A percentile compares a stretch with the other conserved stretches of the same genome.
These are phyloP conservation scores for Starmerella sp. DNA, from an alignment of 805 yeast species.

Conservation along the genomic window DNA sequence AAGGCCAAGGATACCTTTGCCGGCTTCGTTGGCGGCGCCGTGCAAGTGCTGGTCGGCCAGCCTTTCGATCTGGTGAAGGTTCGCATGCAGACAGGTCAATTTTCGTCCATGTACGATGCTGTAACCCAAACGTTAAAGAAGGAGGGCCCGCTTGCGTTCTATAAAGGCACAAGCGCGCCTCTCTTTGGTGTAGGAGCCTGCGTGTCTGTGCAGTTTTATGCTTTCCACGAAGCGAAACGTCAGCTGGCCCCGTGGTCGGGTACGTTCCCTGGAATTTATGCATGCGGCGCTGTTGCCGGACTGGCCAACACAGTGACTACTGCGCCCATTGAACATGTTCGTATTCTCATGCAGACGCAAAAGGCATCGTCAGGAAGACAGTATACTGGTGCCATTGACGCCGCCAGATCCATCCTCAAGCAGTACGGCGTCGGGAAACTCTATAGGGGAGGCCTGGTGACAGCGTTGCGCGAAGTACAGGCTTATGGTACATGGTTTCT, in stretches of 20 bases:
- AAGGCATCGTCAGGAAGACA: conserved; percentile 23
- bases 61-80: conserved; percentile 65
- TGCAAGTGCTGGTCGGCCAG: conserved; percentile 47
- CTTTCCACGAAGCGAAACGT: conserved; percentile 58
- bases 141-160: conserved; percentile 54
- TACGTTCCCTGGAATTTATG: conserved; percentile 44
- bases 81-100: conserved; percentile 59
- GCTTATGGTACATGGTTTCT: conserved; percentile 69
- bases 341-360: conserved; percentile 51
- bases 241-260: conserved; percentile 32
- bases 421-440: conserved; percentile 40
- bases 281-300: conserved; percentile 58
- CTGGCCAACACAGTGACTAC: conserved; percentile 53
- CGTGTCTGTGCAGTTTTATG: conserved; percentile 59
- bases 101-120: conserved; percentile 40
- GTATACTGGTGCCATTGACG: conserved; percentile 37
- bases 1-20: conserved; percentile 45
- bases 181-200: conserved; percentile 58
- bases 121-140: conserved; percentile 42
- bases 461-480: conserved; percentile 50
- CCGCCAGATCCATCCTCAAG: conserved; percentile 35
- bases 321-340: conserved; percentile 54
- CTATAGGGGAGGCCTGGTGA: conserved; percentile 45
- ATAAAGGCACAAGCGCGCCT: conserved; percentile 62
- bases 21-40: conserved; percentile 46